Base-by-base conservation (phyloP, 2,329 filamentous ascomycete genomes). In the Trichoderma cornu-damae region DNA sequence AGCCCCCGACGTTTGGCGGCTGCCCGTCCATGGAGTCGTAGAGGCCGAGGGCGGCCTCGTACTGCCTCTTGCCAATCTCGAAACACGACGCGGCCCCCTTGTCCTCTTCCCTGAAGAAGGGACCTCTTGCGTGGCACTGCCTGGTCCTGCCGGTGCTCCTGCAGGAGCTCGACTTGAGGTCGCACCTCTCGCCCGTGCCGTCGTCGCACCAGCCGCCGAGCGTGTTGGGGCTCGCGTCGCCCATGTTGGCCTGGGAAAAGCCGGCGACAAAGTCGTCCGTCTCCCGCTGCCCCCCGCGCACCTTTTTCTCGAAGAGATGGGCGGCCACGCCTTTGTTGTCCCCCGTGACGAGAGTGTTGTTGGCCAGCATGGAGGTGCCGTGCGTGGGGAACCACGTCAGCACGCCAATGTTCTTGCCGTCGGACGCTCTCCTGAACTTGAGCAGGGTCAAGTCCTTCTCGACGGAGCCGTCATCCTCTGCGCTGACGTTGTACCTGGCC, bases 241-340 rank as follows among this genome's bases (percentile, higher is more conserved):
- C 92, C 53, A 96, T 90, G 66, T 90, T 96, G 26, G 91, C 83
- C 70, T 96, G 91, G 1, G 90, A 94, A 73, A 96, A 96, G 9
- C 90, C 92, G 2, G 91, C 90, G 1, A 96, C 88, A 64, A 95
- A 96, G 9, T 79, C 80, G 1, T 82, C 76, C 0, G 82, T 78
- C 43, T 83, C 85, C 42, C 81, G 82, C 9, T 75, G 76, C 2
- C 73, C 67, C 26, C 80, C 75, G 4, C 74, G 75, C 57, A 88
- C 80, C 40, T 82, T 82, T 64, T 89, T 83, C 70, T 96, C 92
- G 61, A 96, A 88, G 5, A 96, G 77, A 64, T 87, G 84, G 3
- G 90, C 89, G 0, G 92, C 91, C 4, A 96, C 87, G 4, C 92
- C 92, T 74, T 96, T 96, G 77, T 96, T 96, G 70, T 96, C 92